Conservation (phyloP, 225 moss, liverwort and hornwort species). For the Rhytidiadelphus loreus region DNA sequence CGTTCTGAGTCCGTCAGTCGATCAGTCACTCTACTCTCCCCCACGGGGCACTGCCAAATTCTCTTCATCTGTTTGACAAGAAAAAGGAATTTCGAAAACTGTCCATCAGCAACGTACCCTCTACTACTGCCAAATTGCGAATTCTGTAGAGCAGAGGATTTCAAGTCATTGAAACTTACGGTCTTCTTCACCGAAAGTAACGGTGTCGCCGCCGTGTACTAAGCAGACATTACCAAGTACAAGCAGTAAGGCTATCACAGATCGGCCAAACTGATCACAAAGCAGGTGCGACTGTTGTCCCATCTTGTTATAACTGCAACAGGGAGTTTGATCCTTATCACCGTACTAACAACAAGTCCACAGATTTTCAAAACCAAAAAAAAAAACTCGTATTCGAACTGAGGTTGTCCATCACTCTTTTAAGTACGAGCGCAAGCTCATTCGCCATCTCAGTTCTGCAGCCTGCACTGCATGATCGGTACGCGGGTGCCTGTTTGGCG, state of each 20-base stretch:
- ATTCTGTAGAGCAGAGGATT: background rate
- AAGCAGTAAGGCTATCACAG: background rate
- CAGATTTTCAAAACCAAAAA: background rate
- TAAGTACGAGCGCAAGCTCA: background rate
- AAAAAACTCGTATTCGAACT: background rate
- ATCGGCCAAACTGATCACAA: background rate
- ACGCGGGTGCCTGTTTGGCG: background rate
- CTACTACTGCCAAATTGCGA: too few species aligned
- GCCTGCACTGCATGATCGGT: background rate
- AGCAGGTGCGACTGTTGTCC: background rate
- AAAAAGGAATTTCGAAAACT: background rate
- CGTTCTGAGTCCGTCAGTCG: background rate
- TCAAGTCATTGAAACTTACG: background rate
- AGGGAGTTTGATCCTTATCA: background rate
- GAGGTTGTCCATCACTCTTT: background rate
- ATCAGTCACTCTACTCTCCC: background rate
- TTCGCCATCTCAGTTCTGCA: background rate
- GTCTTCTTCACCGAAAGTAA: background rate
- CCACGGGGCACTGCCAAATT: background rate
- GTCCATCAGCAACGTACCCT: background rate
- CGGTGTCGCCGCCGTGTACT: rapidly evolving
- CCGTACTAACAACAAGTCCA: too few species aligned
- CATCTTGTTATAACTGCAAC: background rate
- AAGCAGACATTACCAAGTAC: background rate
- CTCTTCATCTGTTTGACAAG: background rate